phyloP scores from a whole-genome alignment of 345 rosid genomes.

The Raphanus raphanistrum region DNA sequence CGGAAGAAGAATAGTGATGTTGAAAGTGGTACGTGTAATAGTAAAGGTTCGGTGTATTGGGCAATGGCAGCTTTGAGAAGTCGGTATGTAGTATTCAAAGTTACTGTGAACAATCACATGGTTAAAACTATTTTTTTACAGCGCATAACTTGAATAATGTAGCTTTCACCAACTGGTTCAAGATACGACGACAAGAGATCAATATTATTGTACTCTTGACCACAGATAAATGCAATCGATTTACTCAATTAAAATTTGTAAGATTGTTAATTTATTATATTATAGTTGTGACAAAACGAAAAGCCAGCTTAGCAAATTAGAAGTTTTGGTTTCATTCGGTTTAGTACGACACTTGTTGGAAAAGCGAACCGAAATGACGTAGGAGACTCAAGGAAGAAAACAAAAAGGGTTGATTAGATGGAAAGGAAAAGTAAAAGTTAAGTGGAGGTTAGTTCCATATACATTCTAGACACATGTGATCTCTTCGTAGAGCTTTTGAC shows the following conservation, averaged over 20 bases:
- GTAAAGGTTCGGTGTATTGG: background rate
- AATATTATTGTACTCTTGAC: background rate
- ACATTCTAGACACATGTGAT: conserved; percentile 22
- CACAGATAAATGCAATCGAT: background rate
- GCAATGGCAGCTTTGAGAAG: background rate
- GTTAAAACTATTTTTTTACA: background rate
- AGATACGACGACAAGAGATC: background rate
- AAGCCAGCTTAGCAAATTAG: conserved; percentile 1
- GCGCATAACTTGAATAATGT: too few relatives aligned
- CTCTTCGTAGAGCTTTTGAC: background rate
- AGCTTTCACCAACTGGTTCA: background rate
- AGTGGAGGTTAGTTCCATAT: conserved; percentile 7
- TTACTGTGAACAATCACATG: conserved; percentile 16
- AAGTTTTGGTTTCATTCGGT: conserved; percentile 6
- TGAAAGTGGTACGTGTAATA: background rate
- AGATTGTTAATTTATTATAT: background rate
- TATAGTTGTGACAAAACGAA: conserved; percentile 9
- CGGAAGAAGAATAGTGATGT: background rate
- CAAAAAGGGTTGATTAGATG: conserved; percentile 12
- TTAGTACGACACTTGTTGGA: conserved; percentile 3
- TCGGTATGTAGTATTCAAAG: background rate
- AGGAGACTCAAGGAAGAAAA: conserved; percentile 1
- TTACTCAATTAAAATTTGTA: background rate
- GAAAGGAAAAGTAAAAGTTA: conserved; percentile 1
- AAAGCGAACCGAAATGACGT: background rate